phyloP scores from a whole-genome alignment of 2,329 filamentous ascomycete species.

The Aureobasidium sp. region DNA sequence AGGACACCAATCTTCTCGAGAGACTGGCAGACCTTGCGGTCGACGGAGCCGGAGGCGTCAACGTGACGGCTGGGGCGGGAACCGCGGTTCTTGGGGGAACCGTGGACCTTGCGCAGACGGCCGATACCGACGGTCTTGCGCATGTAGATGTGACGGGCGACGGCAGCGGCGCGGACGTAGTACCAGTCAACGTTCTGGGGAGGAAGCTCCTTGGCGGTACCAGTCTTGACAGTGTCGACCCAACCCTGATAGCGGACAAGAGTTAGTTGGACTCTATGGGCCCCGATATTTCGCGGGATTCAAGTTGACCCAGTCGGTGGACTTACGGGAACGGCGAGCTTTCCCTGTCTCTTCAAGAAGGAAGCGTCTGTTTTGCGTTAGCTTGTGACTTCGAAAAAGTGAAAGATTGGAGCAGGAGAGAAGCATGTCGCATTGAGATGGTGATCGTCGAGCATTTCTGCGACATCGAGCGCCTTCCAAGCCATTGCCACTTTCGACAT shows the following conservation, averaged over 20 bases:
- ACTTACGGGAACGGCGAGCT: conserved; percentile 66
- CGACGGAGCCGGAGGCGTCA: conserved; percentile 87
- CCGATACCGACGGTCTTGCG: conserved; percentile 99
- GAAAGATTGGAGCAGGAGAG: neutral
- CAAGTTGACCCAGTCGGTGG: neutral
- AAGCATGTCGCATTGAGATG: conserved; percentile 1
- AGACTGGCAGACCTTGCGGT: conserved; percentile 95
- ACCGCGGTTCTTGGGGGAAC: conserved; percentile 86
- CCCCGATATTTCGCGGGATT: conserved; percentile 1
- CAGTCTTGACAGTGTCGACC: conserved; percentile 99
- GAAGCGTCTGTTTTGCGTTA: conserved; percentile 45
- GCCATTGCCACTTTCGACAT: neutral
- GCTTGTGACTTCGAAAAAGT: neutral
- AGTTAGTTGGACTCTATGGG: neutral
- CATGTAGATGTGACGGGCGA: conserved; percentile 98
- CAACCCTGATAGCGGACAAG: conserved; percentile 55
- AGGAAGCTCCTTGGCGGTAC: conserved; percentile 91
- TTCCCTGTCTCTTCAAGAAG: conserved; percentile 92
- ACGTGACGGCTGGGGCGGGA: conserved; percentile 88
- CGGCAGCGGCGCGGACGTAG: conserved; percentile 81
- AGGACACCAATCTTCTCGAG: conserved; percentile 99
- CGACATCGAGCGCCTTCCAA: neutral
- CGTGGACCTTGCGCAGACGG: conserved; percentile 94
- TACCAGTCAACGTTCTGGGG: conserved; percentile 98
- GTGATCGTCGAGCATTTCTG: neutral